Evolutionary conservation across 805 yeast species (phyloP).

Genomic region (Starmerella apicola): DNA sequence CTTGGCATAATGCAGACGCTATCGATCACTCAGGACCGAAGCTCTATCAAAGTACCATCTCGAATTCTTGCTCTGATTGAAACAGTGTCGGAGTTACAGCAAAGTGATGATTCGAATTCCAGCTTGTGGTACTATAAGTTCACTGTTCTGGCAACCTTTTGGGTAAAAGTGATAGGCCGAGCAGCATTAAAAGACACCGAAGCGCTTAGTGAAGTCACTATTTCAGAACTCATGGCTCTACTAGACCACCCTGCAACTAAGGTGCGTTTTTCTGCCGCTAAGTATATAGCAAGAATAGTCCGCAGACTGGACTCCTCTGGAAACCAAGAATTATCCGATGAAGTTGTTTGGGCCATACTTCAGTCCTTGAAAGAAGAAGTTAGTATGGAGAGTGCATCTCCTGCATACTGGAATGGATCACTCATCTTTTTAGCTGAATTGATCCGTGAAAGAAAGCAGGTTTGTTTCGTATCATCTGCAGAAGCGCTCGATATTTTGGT

Average conservation of each 20-base stretch:
- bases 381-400: slow-evolving; percentile 3
- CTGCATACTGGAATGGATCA: slow-evolving; percentile 40
- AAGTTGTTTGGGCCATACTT: slow-evolving; percentile 26
- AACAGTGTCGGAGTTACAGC: neutral
- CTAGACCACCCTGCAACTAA: slow-evolving; percentile 40
- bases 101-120: neutral
- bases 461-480: no score
- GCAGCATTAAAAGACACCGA: slow-evolving; percentile 25
- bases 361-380: slow-evolving; percentile 18
- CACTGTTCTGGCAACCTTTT: slow-evolving; percentile 1
- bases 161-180: slow-evolving; percentile 32
- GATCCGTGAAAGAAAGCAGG: slow-evolving; percentile 20
- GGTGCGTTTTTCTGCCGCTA: slow-evolving; percentile 55
- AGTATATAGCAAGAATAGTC: slow-evolving; percentile 44
- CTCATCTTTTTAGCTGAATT: slow-evolving; percentile 47
- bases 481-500: slow-evolving; percentile 12
- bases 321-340: slow-evolving; percentile 23
- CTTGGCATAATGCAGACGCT: slow-evolving; percentile 8
- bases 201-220: slow-evolving; percentile 32
- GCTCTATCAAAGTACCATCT: neutral
- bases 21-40: slow-evolving; percentile 12
- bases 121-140: neutral
- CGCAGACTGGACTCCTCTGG: slow-evolving; percentile 17
- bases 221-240: slow-evolving; percentile 36
- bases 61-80: neutral